Percentiles rank a stretch among this genome's conserved stretches.
Conservation (phyloP, 805 yeast genomes). For the Ogataea neopini region DNA sequence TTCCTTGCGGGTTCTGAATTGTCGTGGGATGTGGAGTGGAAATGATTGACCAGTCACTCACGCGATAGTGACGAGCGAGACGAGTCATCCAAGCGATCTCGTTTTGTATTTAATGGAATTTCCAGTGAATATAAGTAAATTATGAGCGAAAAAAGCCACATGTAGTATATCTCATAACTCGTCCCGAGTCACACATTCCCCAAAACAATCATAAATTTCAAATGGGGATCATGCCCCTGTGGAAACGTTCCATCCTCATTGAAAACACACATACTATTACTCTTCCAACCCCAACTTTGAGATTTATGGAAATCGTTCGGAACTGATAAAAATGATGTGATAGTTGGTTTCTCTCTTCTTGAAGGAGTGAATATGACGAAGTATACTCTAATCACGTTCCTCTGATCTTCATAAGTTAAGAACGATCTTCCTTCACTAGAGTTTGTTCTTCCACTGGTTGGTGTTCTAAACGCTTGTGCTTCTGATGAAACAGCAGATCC, state of each 20-base stretch:
- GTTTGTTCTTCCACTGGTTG: slow-evolving; percentile 4
- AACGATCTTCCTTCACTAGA: slow-evolving; percentile 30
- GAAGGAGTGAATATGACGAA: slow-evolving; percentile 58
- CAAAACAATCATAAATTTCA: slow-evolving; percentile 51
- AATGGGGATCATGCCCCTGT: slow-evolving; percentile 43
- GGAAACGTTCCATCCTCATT: slow-evolving; percentile 49
- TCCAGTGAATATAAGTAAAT: too few relatives aligned
- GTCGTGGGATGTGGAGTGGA: slow-evolving; percentile 77
- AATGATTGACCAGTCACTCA: too few relatives aligned
- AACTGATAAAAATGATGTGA: slow-evolving; percentile 56
- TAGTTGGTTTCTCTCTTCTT: slow-evolving; percentile 42
- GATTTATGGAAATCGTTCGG: slow-evolving; percentile 53
- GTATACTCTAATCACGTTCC: slow-evolving; percentile 48
- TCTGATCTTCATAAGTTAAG: slow-evolving; percentile 46
- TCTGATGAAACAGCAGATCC: slow-evolving; percentile 3
- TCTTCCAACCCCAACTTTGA: slow-evolving; percentile 66
- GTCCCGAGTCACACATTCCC: slow-evolving; percentile 50
- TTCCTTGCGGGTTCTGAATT: slow-evolving; percentile 80
- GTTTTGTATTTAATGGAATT: too few relatives aligned
- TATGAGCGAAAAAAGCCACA: too few relatives aligned
- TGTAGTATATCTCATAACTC: too few relatives aligned
- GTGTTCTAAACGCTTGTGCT: slow-evolving; percentile 2
- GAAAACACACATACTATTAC: slow-evolving; percentile 53
- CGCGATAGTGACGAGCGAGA: too few relatives aligned
- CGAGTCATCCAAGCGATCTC: too few relatives aligned